These are phyloP conservation scores for Cercospora sp. DNA, from an alignment of 2,329 filamentous ascomycete species.

Conservation along the genomic window DNA sequence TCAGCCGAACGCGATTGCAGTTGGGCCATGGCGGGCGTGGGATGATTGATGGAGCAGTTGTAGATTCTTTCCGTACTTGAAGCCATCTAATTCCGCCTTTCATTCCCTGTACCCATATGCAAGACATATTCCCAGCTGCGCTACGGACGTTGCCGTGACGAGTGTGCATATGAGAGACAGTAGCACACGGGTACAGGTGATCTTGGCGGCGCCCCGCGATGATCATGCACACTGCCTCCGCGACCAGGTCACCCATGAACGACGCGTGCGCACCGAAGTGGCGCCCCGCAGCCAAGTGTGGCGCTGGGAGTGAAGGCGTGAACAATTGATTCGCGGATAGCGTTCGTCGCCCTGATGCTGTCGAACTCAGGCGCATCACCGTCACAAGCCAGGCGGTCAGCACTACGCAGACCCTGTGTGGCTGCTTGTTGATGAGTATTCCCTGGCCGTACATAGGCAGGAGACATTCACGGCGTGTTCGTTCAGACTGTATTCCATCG, in stretches of 20 bases:
- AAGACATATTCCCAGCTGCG: not conserved
- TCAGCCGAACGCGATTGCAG: slow-evolving; percentile 44
- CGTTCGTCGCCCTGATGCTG: not conserved
- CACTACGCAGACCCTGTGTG: not conserved
- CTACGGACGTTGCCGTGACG: not conserved
- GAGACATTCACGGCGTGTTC: not conserved
- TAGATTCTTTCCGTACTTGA: not conserved
- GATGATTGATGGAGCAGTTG: slow-evolving; percentile 35
- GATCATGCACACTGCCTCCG: not conserved
- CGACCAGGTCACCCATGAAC: not conserved
- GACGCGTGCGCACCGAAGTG: slow-evolving; percentile 5
- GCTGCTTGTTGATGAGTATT: not conserved
- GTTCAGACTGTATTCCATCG: not conserved
- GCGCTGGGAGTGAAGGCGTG: slow-evolving; percentile 7
- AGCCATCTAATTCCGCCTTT: not conserved
- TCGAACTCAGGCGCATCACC: not conserved
- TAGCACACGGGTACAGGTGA: not conserved
- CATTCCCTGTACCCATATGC: not conserved
- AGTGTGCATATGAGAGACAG: not conserved
- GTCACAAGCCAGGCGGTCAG: slow-evolving; percentile 8
- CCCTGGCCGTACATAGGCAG: not conserved
- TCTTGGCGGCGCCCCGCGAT: not conserved
- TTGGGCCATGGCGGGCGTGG: slow-evolving; percentile 50
- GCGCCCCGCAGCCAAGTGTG: not conserved
- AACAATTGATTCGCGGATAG: slow-evolving; percentile 10